Evolutionary conservation across 345 rosid genomes (phyloP).

Genomic region (Raphanus sativus): DNA sequence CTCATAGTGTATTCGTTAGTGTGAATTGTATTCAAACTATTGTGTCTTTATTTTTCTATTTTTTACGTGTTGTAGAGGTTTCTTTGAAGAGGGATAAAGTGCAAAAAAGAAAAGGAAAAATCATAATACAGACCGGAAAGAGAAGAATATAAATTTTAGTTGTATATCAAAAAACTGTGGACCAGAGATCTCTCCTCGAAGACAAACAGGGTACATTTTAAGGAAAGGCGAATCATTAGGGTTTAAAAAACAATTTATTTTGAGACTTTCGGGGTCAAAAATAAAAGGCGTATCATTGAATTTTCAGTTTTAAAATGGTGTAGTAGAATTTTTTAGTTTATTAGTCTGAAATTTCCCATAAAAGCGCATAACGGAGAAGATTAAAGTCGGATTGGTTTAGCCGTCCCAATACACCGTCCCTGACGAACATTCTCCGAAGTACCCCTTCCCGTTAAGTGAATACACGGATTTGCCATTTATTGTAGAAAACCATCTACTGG

Average conservation of each 20-base stretch:
- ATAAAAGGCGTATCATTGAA: constrained; percentile 39
- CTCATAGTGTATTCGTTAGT: constrained; percentile 8
- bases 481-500: not conserved
- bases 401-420: constrained; percentile 35
- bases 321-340: not conserved
- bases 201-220: constrained; percentile 31
- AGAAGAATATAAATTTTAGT: constrained; percentile 15
- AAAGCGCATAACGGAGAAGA: constrained; percentile 34
- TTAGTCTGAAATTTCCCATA: constrained; percentile 13
- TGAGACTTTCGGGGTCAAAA: constrained; percentile 48
- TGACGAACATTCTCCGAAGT: not conserved
- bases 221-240: constrained; percentile 40
- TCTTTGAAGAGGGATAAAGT: constrained; percentile 61
- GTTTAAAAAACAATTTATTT: constrained; percentile 40
- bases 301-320: not conserved
- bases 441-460: not conserved
- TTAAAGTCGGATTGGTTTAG: constrained; percentile 7
- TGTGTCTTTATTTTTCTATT: not conserved
- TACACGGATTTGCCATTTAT: constrained; percentile 22
- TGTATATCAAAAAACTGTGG: constrained; percentile 14
- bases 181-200: constrained; percentile 32
- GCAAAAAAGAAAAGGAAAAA: constrained; percentile 1
- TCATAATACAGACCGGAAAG: constrained; percentile 26
- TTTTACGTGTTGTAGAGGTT: constrained; percentile 22
- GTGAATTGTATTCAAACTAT: not conserved